Evolutionary conservation across 495 filamentous ascomycete species (phyloP).

Genomic region (Penicillium longicatenatum): DNA sequence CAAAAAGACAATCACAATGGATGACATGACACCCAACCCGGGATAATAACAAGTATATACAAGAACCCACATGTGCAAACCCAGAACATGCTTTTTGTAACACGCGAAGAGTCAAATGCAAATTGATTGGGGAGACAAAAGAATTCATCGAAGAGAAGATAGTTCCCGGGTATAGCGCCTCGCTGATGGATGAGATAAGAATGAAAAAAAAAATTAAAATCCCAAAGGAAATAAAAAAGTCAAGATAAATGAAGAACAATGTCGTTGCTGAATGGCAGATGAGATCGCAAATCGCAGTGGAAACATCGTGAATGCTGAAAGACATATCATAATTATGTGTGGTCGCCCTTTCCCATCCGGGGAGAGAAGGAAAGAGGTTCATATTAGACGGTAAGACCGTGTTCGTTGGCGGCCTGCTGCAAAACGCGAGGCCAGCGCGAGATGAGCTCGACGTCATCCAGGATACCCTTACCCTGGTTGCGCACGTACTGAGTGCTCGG

Average conservation of each 20-base stretch:
- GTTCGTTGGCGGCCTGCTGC: constrained; percentile 38
- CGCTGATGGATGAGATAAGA: constrained; percentile 32
- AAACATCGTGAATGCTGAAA: constrained; percentile 12
- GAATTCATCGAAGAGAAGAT: constrained; percentile 14
- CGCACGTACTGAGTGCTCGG: constrained; percentile 67
- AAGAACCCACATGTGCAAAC: constrained; percentile 6
- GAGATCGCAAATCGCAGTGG: constrained; percentile 1
- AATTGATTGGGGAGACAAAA: constrained; percentile 4
- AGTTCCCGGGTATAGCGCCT: constrained; percentile 44
- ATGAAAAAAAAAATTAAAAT: constrained; percentile 7
- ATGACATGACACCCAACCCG: constrained; percentile 20
- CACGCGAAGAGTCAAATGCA: constrained; percentile 1
- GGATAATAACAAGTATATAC: constrained; percentile 20
- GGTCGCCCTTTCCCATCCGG: neutral
- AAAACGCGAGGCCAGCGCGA: constrained; percentile 51
- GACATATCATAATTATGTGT: neutral
- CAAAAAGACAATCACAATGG: constrained; percentile 1
- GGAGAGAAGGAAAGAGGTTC: neutral
- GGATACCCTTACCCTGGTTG: constrained; percentile 48
- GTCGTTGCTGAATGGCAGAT: neutral
- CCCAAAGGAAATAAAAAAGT: constrained; percentile 1
- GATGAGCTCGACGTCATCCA: constrained; percentile 49
- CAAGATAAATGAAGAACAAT: neutral
- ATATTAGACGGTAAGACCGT: constrained; percentile 18
- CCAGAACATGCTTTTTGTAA: neutral